Conservation (phyloP, 2,329 filamentous ascomycete species). For the Fusarium drepaniforme region DNA sequence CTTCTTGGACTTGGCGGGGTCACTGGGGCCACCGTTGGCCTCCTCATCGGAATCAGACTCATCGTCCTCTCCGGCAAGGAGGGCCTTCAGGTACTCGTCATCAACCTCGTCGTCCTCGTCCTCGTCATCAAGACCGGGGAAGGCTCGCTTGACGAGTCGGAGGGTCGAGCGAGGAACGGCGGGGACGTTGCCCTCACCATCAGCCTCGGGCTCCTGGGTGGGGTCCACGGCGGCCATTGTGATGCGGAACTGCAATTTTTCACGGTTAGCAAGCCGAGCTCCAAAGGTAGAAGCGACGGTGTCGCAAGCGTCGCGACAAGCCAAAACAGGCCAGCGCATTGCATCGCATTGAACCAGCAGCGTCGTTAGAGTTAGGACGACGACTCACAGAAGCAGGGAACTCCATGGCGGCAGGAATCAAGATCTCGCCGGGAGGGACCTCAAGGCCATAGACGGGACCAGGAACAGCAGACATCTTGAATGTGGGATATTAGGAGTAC, state of each 20-base stretch:
- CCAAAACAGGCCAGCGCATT: background rate
- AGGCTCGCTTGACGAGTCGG: constrained; percentile 85
- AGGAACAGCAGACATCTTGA: constrained; percentile 68
- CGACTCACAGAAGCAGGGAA: constrained; percentile 85
- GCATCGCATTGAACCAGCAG: background rate
- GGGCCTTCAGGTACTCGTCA: constrained; percentile 71
- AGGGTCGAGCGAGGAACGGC: constrained; percentile 83
- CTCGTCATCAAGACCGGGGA: constrained; percentile 65
- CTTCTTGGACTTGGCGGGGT: constrained; percentile 90
- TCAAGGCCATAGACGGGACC: constrained; percentile 93
- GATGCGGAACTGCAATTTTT: constrained; percentile 81
- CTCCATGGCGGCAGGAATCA: constrained; percentile 83
- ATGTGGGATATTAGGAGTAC: constrained; percentile 8
- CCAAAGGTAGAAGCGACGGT: background rate
- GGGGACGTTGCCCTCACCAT: constrained; percentile 71
- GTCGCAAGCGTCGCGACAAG: constrained; percentile 27
- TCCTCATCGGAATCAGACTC: constrained; percentile 69
- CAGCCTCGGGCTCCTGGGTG: constrained; percentile 77
- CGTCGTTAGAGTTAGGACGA: background rate
- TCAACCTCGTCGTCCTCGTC: constrained; percentile 74
- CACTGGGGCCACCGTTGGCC: constrained; percentile 89
- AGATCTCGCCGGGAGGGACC: constrained; percentile 86
- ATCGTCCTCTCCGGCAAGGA: constrained; percentile 65
- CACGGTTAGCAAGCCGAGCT: constrained; percentile 23
- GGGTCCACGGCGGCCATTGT: constrained; percentile 99